These are phyloP conservation scores for Withania somnifera DNA, from an alignment of 305 asterid species.

Conservation along the genomic window DNA sequence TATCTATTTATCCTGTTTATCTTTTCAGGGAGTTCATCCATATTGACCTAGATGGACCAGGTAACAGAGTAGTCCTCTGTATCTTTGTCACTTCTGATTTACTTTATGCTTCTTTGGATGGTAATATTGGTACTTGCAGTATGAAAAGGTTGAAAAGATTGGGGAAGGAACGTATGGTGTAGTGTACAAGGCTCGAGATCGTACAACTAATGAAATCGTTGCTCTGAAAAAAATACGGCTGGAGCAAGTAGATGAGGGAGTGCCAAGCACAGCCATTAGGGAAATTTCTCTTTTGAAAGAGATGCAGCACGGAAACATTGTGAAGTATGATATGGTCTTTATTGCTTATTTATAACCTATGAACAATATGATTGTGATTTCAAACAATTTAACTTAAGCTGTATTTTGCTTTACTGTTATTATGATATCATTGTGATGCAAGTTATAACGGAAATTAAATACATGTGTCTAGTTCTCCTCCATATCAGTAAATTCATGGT, in stretches of 20 bases:
- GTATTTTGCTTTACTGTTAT: background rate
- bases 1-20: background rate
- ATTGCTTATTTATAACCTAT: background rate
- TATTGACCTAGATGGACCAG: slow-evolving; percentile 8
- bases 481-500: background rate
- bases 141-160: slow-evolving; percentile 92
- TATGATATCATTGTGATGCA: background rate
- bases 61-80: background rate
- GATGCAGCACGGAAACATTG: slow-evolving; percentile 96
- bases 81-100: background rate
- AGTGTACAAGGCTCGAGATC: slow-evolving; percentile 93
- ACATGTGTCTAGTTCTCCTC: background rate
- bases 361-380: background rate
- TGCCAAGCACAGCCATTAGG: slow-evolving; percentile 94
- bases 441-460: background rate
- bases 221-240: slow-evolving; percentile 90
- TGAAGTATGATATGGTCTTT: slow-evolving; percentile 35
- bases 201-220: slow-evolving; percentile 71
- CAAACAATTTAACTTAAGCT: background rate
- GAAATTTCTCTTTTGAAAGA: slow-evolving; percentile 91
- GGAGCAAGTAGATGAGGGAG: slow-evolving; percentile 99
- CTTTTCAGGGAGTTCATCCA: background rate
- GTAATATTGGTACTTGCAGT: slow-evolving; percentile 35
- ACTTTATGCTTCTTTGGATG: background rate
- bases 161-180: slow-evolving; percentile 99